Conservation (phyloP, 805 yeast genomes). For the Sporopachydermia lactativora region DNA sequence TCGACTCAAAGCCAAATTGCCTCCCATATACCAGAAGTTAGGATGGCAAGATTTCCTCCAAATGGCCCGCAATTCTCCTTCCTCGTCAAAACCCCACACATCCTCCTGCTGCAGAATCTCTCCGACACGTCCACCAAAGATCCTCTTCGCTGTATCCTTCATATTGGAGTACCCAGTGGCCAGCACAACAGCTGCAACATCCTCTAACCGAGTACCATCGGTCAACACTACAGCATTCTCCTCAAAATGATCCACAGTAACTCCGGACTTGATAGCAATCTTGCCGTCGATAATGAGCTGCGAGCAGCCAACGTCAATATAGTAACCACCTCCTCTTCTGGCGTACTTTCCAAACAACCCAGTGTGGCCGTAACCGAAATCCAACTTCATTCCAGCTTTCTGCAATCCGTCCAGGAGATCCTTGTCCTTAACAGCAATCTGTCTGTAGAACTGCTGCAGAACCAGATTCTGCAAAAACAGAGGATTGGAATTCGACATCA, state of each 20-base stretch:
- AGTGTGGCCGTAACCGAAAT: conserved; percentile 28
- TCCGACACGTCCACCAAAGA: conserved; percentile 25
- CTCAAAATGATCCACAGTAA: conserved; percentile 21
- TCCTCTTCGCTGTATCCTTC: conserved; percentile 26
- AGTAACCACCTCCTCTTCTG: conserved; percentile 32
- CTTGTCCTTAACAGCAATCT: conserved; percentile 20
- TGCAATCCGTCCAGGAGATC: conserved; percentile 20
- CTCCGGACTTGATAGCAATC: conserved; percentile 24
- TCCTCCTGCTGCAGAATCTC: conserved; percentile 20
- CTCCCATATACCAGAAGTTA: conserved; percentile 29
- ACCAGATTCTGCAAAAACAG: conserved; percentile 20
- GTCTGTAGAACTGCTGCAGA: conserved; percentile 25
- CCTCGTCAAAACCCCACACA: conserved; percentile 29
- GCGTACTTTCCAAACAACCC: conserved; percentile 27
- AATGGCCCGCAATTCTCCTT: conserved; percentile 27
- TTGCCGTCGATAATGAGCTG: conserved; percentile 25
- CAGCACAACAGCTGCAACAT: conserved; percentile 26
- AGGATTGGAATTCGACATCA: conserved; percentile 23
- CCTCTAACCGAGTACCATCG: conserved; percentile 24
- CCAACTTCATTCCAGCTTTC: conserved; percentile 26
- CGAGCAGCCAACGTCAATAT: conserved; percentile 32
- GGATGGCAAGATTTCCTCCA: conserved; percentile 28
- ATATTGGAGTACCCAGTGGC: conserved; percentile 32
- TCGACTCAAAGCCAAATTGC: conserved; percentile 26
- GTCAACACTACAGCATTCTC: conserved; percentile 25